Base-by-base conservation (phyloP, 441 rosid species). In the Adansonia gregorii region DNA sequence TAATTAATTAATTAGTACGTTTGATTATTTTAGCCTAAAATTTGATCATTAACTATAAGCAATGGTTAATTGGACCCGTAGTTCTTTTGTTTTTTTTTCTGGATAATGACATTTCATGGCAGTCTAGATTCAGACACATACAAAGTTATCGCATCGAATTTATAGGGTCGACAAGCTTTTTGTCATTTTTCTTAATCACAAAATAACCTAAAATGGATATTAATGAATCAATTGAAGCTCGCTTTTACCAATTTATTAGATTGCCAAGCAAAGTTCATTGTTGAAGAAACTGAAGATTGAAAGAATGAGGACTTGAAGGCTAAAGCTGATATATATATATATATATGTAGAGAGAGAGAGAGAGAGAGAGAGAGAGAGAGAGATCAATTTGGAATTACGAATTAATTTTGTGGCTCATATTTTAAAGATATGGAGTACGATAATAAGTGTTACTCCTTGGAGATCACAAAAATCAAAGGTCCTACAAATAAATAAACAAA, bases 21-120 rank as follows among this genome's bases (percentile, higher is more conserved):
- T 60, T 60, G 65, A 24, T 60, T 60, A n/a, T 7, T 24, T 56
- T 60, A 60, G 39, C 41, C 14, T 60, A 74, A 64, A 41, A 15
- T 41, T 39, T 31, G 35, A 31, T 31, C 35, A 31, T 31, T 31
- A 5, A 4, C 43, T 39, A 39, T 3, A 39, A 39, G 6, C 43
- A 39, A 0, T 5, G 6, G 6, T 39, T 39, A 39, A 5, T 39
- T 5, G 43, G 43, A 39, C 0, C 43, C 43, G 6, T 39, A 39
- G 43, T 39, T 39, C 6, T 39, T 4, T 51, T 51, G 4, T 51
- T 51, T 52, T 14, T 15, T 15, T 52, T 14, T 1, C 4, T 14
- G 4, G 19, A 3, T 52, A 15, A 17, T 52, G 19, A 52, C 8
- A 3, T 52, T 52, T 15, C 15, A 14, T 15, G 17, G 0, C n/a